Conservation (phyloP, 2,329 filamentous ascomycete species). For the Aspergillus clavatus region DNA sequence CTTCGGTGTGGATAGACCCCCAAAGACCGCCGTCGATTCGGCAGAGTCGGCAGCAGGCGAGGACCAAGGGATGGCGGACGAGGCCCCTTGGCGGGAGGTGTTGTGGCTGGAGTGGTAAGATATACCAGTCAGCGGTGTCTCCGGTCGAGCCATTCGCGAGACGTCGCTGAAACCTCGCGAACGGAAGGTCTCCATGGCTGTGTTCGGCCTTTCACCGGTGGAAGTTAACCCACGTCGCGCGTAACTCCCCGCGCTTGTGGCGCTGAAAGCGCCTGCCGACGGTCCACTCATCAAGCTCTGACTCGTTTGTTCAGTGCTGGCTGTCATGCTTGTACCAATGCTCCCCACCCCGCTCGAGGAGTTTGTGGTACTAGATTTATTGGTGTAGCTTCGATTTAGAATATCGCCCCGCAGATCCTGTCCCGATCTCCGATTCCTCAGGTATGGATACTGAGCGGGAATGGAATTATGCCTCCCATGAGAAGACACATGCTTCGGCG, state of each 20-base stretch:
- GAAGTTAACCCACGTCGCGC: conserved; percentile 62
- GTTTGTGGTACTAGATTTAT: conserved; percentile 77
- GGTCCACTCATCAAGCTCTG: conserved; percentile 89
- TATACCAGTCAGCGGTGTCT: conserved; percentile 64
- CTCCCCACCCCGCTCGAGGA: conserved; percentile 70
- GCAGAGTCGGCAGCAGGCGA: conserved; percentile 44
- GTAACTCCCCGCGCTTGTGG: conserved; percentile 90
- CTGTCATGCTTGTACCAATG: conserved; percentile 58
- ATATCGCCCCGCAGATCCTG: conserved; percentile 69
- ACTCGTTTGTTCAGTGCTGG: conserved; percentile 71
- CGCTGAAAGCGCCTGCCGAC: conserved; percentile 86
- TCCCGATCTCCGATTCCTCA: conserved; percentile 48
- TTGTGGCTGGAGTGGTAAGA: conserved; percentile 88
- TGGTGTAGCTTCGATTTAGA: conserved; percentile 77
- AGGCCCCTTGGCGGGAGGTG: conserved; percentile 51
- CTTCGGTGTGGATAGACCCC: conserved; percentile 71
- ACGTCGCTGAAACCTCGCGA: conserved; percentile 38
- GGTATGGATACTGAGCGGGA: conserved; percentile 32
- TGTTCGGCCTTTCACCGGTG: conserved; percentile 40
- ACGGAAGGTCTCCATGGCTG: conserved; percentile 37
- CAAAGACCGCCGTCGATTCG: conserved; percentile 65
- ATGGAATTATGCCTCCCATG: conserved; percentile 42
- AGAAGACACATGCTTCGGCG: conserved; percentile 51
- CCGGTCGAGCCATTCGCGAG: conserved; percentile 38
- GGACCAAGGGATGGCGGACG: conserved; percentile 62